Evolutionary conservation across 164 flowering plant genomes (phyloP).

Genomic region (Litsea cubeba): DNA sequence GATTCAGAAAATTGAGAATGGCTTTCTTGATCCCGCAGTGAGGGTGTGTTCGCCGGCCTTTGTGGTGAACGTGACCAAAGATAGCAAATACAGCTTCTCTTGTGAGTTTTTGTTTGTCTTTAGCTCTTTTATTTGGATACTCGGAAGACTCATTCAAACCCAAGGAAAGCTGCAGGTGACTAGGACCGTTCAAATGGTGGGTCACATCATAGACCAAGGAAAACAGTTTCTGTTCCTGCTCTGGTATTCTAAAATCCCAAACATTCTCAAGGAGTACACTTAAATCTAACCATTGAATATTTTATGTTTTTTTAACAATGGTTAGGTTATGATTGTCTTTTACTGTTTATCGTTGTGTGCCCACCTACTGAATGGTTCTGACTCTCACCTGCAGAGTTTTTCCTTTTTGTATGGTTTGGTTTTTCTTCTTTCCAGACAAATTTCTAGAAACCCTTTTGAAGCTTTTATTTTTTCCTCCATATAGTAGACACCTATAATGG

Average conservation of each 20-base stretch:
- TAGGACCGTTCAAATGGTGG: background rate
- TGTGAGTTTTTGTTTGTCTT: slow-evolving; percentile 28
- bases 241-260: background rate
- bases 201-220: background rate
- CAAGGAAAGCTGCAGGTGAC: too few species aligned
- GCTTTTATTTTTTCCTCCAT: too few species aligned
- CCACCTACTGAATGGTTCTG: too few species aligned
- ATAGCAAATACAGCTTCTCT: slow-evolving; percentile 65
- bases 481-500: background rate
- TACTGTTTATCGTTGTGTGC: too few species aligned
- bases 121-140: background rate
- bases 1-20: background rate
- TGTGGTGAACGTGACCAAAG: slow-evolving; percentile 50
- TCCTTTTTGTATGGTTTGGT: too few species aligned
- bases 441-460: too few species aligned
- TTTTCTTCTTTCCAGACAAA: background rate
- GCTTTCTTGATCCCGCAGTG: slow-evolving; percentile 2
- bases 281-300: too few species aligned
- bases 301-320: too few species aligned
- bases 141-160: background rate
- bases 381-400: too few species aligned
- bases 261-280: background rate
- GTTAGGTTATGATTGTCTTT: too few species aligned
- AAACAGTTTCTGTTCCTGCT: background rate
- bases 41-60: slow-evolving; percentile 36